Evolutionary conservation across 73 alveolate species (phyloP).

Genomic region (Diophrys sp.): DNA sequence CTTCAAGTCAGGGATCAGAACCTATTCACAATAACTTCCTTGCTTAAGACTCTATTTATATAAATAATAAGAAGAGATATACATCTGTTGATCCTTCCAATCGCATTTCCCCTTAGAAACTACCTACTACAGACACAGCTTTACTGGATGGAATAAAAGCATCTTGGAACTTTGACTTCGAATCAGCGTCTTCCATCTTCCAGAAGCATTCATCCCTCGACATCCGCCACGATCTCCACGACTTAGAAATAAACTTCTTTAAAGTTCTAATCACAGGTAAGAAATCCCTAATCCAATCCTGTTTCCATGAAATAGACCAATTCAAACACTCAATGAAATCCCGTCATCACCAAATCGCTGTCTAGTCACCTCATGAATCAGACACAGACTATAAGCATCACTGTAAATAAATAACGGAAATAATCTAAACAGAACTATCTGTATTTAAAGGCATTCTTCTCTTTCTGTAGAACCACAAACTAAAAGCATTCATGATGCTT

Average conservation of each 20-base stretch:
- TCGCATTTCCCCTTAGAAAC: too few species aligned
- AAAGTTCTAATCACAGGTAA: constrained; percentile 58
- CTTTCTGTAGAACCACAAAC: constrained; percentile 47
- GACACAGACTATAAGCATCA: too few species aligned
- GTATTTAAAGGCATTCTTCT: constrained; percentile 52
- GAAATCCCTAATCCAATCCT: constrained; percentile 26
- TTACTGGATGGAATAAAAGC: constrained; percentile 26
- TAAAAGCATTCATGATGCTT: constrained; percentile 49
- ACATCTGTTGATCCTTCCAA: too few species aligned
- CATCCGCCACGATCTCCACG: constrained; percentile 35
- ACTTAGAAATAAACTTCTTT: constrained; percentile 39
- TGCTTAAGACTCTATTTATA: too few species aligned
- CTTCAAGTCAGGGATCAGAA: too few species aligned
- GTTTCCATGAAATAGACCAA: constrained; percentile 14
- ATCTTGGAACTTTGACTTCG: constrained; percentile 54
- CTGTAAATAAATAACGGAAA: constrained; percentile 21
- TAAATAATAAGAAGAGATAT: too few species aligned
- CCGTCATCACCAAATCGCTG: too few species aligned
- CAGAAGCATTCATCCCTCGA: constrained; percentile 20
- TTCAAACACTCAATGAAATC: constrained; percentile 14
- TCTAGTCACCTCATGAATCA: too few species aligned
- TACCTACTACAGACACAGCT: too few species aligned
- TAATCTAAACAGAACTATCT: constrained; percentile 28
- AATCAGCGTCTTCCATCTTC: constrained; percentile 33
- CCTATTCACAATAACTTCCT: too few species aligned